Base-by-base conservation (phyloP, 331 rosid genomes). In the Malus hybrid region DNA sequence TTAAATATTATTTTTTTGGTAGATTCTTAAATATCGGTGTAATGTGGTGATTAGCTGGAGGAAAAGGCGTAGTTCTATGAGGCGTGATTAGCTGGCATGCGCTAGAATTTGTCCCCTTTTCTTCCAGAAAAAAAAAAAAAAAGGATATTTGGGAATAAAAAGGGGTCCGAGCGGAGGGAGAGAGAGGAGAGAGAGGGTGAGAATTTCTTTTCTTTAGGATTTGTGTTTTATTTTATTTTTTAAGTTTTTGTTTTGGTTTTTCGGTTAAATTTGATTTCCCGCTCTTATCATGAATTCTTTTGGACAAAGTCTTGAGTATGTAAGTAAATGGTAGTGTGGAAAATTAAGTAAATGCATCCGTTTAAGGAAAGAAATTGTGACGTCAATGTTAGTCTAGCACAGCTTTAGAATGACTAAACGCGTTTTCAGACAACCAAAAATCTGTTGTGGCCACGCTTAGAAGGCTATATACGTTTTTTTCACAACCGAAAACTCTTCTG, bases 31-130 rank as follows among this genome's bases (percentile, higher is more conserved):
- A 67, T 77, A 79, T 85, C 81, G 85, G 65, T 29, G 13, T 67
- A 59, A 42, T 60, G 71, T 14, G 39, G 89, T 76, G 67, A 82
- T 90, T 85, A 81, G 98, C 96, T 87, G 97, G 88, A 84, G 86
- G 90, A 76, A 86, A 75, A 46, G 91, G 86, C 90, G 93, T 82
- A 75, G 87, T 86, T 89, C 83, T 83, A 78, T 80, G 87, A 78
- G 86, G 86, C 78, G 42, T 66, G 65, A 81, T 90, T 90, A 91
- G 98, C 97, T 93, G 98, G 87, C 98, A 88, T 82, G 93, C 89
- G 86, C 91, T 78, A 75, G 10, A 69, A 69, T 65, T 70, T 64
- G 62, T 44, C 65, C 22, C 70, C 57, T 69, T 74, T 42, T 28
- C 71, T 70, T 56, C 50, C 54, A 9, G 3, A 0, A 8, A 36